phyloP scores from a whole-genome alignment of 139 green algal species.

The Coelastrella sp. region DNA sequence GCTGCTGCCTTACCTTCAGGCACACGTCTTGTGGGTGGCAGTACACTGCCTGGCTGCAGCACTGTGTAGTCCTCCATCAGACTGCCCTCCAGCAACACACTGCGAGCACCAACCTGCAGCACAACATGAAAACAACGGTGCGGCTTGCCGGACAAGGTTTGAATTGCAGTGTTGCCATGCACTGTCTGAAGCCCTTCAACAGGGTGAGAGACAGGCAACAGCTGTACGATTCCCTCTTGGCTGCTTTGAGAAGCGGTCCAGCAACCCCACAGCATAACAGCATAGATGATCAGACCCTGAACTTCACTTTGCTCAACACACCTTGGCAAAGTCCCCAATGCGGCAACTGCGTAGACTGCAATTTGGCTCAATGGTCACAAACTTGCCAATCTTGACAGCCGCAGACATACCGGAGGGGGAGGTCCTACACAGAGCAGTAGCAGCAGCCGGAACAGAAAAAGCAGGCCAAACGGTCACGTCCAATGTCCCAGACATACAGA shows the following conservation, averaged over 20 bases:
- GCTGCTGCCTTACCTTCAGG: conserved; percentile 55
- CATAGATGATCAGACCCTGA: too few relatives aligned
- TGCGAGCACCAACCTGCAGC: conserved; percentile 82
- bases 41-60: conserved; percentile 84
- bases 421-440: conserved; percentile 54
- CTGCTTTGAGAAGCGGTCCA: too few relatives aligned
- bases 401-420: conserved; percentile 87
- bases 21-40: conserved; percentile 84
- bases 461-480: background rate
- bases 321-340: conserved; percentile 69
- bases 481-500: background rate
- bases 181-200: background rate
- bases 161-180: background rate
- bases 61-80: conserved; percentile 82
- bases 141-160: too few relatives aligned
- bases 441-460: background rate
- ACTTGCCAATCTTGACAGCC: conserved; percentile 79
- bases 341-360: conserved; percentile 81
- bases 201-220: background rate
- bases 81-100: conserved; percentile 81
- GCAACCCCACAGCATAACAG: too few relatives aligned
- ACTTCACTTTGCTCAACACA: background rate
- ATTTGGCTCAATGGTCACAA: conserved; percentile 86
- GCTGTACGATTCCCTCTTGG: too few relatives aligned
- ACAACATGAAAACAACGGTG: background rate